Conservation (phyloP, 2,329 filamentous ascomycete genomes). For the Lecanosticta acicola region DNA sequence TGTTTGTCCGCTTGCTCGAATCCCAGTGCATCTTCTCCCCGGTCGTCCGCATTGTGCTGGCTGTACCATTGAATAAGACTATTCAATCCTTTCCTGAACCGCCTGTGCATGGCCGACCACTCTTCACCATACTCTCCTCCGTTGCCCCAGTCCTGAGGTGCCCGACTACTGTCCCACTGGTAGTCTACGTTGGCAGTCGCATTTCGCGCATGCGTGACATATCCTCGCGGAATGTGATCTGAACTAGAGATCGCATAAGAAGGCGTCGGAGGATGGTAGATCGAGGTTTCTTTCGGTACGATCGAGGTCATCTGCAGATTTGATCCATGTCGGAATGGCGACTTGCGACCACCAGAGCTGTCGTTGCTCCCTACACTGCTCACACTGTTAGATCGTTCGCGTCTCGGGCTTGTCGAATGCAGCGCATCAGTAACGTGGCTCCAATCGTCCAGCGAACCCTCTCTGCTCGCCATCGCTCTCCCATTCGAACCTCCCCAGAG, state of each 20-base stretch:
- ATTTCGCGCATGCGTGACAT: conserved; percentile 84
- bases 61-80: conserved; percentile 79
- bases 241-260: conserved; percentile 76
- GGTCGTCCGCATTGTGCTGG: conserved; percentile 35
- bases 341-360: conserved; percentile 22
- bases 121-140: conserved; percentile 87
- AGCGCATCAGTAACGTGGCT: conserved; percentile 25
- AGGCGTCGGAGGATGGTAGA: conserved; percentile 71
- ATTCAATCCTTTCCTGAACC: conserved; percentile 74
- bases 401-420: conserved; percentile 34
- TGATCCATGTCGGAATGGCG: conserved; percentile 22
- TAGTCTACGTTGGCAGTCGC: conserved; percentile 83
- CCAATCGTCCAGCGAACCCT: conserved; percentile 27
- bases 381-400: conserved; percentile 46
- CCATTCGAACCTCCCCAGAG: conserved; percentile 45
- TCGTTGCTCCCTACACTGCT: conserved; percentile 34
- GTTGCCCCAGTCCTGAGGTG: conserved; percentile 74
- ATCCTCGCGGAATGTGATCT: conserved; percentile 78
- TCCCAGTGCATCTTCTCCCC: conserved; percentile 32
- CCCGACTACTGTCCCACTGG: conserved; percentile 88
- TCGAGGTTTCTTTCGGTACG: conserved; percentile 28
- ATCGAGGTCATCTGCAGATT: conserved; percentile 26
- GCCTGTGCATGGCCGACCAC: conserved; percentile 90
- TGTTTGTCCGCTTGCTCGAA: conserved; percentile 31
- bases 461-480: conserved; percentile 14